phyloP scores from a whole-genome alignment of 106 monocot genomes.

The Apostasia ramifera region DNA sequence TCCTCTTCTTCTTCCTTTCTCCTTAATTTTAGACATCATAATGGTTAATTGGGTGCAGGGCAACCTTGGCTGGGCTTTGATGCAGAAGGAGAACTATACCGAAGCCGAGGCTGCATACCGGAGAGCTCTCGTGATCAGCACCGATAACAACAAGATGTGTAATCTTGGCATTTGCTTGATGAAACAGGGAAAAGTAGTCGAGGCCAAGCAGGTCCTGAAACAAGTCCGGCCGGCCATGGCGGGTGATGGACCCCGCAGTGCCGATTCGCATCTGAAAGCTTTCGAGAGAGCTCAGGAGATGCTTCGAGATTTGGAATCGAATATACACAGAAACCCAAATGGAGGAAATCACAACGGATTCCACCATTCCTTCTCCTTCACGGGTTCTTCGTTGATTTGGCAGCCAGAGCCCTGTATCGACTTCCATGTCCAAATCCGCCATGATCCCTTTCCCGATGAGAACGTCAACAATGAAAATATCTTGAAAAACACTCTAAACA shows the following conservation, averaged over 20 bases:
- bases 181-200: slow-evolving; percentile 65
- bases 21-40: not conserved
- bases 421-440: not conserved
- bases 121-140: slow-evolving; percentile 46
- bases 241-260: slow-evolving; percentile 46
- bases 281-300: slow-evolving; percentile 84
- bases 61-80: slow-evolving; percentile 83
- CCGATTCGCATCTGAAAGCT: slow-evolving; percentile 81
- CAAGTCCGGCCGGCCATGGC: slow-evolving; percentile 54
- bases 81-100: slow-evolving; percentile 74
- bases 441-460: slow-evolving; percentile 51
- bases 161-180: slow-evolving; percentile 83
- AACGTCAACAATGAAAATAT: slow-evolving; percentile 20
- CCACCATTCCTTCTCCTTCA: slow-evolving; percentile 32
- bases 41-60: slow-evolving; percentile 29
- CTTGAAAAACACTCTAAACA: slow-evolving; percentile 37
- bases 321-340: slow-evolving; percentile 3
- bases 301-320: slow-evolving; percentile 66
- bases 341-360: slow-evolving; percentile 18
- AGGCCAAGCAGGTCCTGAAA: slow-evolving; percentile 66
- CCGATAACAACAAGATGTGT: slow-evolving; percentile 96
- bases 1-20: not conserved
- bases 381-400: slow-evolving; percentile 54
- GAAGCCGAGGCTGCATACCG: slow-evolving; percentile 74
- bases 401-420: slow-evolving; percentile 80